Percentiles rank a stretch among this genome's conserved stretches.
phyloP scores from a whole-genome alignment of 257 asterid genomes.

The Schizonepeta tenuifolia region DNA sequence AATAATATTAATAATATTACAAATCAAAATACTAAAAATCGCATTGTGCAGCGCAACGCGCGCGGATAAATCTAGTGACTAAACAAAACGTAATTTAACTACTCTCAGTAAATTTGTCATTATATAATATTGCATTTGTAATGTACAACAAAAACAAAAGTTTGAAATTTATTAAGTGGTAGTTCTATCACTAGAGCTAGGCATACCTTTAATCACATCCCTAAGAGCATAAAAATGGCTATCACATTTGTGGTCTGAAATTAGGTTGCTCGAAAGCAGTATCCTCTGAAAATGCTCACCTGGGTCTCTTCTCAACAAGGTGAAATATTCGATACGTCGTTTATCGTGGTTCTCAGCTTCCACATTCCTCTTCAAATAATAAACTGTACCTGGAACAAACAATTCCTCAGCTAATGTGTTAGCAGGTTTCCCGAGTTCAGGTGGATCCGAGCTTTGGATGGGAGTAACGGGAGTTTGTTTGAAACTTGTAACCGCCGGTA shows the following conservation, averaged over 20 bases:
- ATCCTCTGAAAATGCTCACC: constrained; percentile 88
- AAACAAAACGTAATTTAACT: neutral
- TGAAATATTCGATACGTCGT: constrained; percentile 49
- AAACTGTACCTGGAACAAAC: constrained; percentile 77
- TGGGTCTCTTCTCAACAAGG: constrained; percentile 72
- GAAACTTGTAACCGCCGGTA: constrained; percentile 23
- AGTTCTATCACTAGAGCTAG: constrained; percentile 48
- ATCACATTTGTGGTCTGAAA: constrained; percentile 90
- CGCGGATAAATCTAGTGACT: too few species aligned
- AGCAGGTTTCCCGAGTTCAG: constrained; percentile 29
- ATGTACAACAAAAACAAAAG: neutral
- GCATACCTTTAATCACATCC: constrained; percentile 92
- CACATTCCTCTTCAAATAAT: constrained; percentile 66
- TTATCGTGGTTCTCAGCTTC: constrained; percentile 38
- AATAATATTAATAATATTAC: too few species aligned
- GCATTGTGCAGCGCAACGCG: too few species aligned
- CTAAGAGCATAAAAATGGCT: constrained; percentile 82
- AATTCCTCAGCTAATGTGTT: constrained; percentile 46
- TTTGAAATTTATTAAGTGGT: constrained; percentile 24
- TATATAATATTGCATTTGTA: neutral
- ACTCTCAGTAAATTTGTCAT: neutral
- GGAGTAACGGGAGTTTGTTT: constrained; percentile 35
- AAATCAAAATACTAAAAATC: too few species aligned
- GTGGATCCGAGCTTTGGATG: constrained; percentile 32
- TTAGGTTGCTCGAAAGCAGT: constrained; percentile 74